phyloP scores from a whole-genome alignment of 768 basidiomycete species.

The Lentinula aciculospora region DNA sequence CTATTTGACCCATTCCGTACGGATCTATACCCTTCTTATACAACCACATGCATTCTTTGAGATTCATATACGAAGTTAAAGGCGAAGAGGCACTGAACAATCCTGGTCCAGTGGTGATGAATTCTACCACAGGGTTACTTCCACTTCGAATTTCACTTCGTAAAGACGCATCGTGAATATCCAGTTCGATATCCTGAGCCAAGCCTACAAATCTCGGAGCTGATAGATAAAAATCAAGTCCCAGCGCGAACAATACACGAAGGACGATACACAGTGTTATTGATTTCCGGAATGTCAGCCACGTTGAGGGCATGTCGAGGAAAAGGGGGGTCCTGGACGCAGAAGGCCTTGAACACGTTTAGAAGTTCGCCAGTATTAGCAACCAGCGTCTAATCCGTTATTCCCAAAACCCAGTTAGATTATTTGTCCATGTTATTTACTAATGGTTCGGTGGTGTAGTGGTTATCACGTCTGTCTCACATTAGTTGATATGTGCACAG shows the following conservation, averaged over 20 bases:
- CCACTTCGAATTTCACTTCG: neutral
- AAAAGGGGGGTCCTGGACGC: too few species aligned
- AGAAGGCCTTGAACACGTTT: too few species aligned
- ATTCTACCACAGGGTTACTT: neutral
- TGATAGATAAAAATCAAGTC: neutral
- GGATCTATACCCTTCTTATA: neutral
- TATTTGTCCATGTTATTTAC: neutral
- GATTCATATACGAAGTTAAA: neutral
- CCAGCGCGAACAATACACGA: neutral
- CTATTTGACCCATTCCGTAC: neutral
- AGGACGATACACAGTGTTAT: neutral
- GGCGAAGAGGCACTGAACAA: neutral
- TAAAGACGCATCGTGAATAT: neutral
- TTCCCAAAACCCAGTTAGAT: too few species aligned
- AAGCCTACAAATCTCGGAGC: too few species aligned
- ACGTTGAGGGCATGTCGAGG: too few species aligned
- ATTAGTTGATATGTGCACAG: neutral
- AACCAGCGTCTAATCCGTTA: neutral
- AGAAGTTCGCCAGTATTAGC: too few species aligned
- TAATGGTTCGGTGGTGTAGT: constrained; percentile 3
- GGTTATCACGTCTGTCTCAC: constrained; percentile 7
- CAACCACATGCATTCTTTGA: neutral
- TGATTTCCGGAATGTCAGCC: neutral
- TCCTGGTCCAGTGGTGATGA: neutral
- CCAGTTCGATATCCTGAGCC: too few species aligned